These are phyloP conservation scores for Diphasiastrum complanatum DNA, from an alignment of 83 land plant genomes.

Conservation along the genomic window DNA sequence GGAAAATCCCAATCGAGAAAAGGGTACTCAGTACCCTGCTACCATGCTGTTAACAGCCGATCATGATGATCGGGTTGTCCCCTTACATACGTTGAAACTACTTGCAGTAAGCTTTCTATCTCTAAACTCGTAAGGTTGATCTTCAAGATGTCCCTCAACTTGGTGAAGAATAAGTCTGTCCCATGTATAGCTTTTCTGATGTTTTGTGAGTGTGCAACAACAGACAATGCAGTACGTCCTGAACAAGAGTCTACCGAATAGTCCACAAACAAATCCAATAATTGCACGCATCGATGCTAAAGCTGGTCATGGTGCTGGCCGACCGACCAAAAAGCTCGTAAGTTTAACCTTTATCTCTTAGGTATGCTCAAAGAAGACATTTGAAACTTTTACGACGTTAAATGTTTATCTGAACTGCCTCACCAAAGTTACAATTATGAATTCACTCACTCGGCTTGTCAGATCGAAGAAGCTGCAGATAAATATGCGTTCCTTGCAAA, in stretches of 20 bases:
- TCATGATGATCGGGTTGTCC: conserved; percentile 13
- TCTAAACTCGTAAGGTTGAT: too few relatives aligned
- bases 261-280: conserved; percentile 7
- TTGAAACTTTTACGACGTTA: background rate
- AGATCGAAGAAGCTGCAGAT: conserved; percentile 15
- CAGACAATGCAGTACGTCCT: conserved; percentile 14
- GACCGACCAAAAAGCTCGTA: conserved; percentile 6
- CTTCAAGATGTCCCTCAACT: too few relatives aligned
- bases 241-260: background rate
- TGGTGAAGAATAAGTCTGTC: too few relatives aligned
- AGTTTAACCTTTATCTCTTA: background rate
- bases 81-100: conserved; percentile 7
- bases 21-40: background rate
- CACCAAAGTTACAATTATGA: too few relatives aligned
- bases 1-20: conserved; percentile 4
- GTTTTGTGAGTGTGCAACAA: background rate
- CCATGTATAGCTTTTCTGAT: background rate
- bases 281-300: conserved; percentile 10
- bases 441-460: background rate
- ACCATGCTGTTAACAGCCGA: conserved; percentile 14
- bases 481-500: conserved; percentile 1
- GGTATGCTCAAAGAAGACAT: background rate
- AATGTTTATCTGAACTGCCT: too few relatives aligned
- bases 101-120: background rate
- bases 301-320: conserved; percentile 16